Evolutionary conservation across 345 rosid genomes (phyloP), one percentile per base, ranked within the genome.

Genomic region (Citrus australasica): DNA sequence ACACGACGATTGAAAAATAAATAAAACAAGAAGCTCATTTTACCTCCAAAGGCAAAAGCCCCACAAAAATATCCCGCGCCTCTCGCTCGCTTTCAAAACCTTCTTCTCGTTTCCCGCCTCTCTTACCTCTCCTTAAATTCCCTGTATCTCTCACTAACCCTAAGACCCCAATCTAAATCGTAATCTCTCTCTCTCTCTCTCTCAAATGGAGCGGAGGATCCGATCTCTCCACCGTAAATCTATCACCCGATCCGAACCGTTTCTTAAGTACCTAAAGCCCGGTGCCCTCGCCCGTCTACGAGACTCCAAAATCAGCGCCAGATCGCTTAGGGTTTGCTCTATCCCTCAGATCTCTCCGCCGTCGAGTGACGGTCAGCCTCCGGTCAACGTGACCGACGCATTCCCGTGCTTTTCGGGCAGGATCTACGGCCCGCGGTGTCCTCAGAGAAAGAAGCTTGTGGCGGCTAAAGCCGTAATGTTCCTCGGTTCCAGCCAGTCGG

Each of bases 211-310:
- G 32, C 84, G 70, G 13, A 78, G 85, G 21, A 69, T 61, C 74
- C 83, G 84, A 13, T 9, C 74, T 25, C 32, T 10, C 4, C 42
- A 32, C 62, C 73, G 78, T 33, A 78, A 76, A 17, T 35, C 73
- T 7, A 5, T 73, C 21, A 25, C 69, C 35, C 65, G 78, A n/a
- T 17, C 85, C 13, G 85, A 81, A 33, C 84, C 88, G 51, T 87
- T 77, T 67, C 85, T 83, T 3, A 83, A 63, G 73, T 86, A 80
- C 75, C 88, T 88, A 22, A 89, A 87, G 37, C 92, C 92, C 0
- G 92, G 88, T 4, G 88, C 90, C 42, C 82, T 89, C 30, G 92
- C 92, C 6, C 87, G 81, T 7, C 86, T 89, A 35, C 65, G 90
- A 14, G 92, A 89, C 79, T 86, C 89, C 0, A 81, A 84, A 62